Conservation (phyloP, 345 rosid genomes). For the Gossypium ekmanianum region DNA sequence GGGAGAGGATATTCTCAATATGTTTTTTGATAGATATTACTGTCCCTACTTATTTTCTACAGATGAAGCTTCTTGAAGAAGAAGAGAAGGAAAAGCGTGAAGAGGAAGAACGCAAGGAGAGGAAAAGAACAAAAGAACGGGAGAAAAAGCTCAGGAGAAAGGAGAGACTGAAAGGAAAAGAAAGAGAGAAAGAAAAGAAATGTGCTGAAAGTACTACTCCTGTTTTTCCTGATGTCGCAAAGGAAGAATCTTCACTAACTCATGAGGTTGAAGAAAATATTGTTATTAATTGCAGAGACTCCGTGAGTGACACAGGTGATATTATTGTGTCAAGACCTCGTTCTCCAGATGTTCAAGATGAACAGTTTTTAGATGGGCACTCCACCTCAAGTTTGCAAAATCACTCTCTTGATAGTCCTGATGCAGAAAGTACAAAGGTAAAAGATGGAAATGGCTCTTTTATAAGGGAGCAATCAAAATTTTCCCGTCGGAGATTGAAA, state of each 20-base stretch:
- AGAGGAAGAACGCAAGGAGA: constrained; percentile 89
- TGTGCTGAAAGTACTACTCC: constrained; percentile 29
- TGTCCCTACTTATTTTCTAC: constrained; percentile 24
- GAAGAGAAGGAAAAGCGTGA: constrained; percentile 95
- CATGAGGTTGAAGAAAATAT: constrained; percentile 33
- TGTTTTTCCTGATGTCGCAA: constrained; percentile 22
- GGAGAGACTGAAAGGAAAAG: constrained; percentile 91
- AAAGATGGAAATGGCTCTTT: constrained; percentile 51
- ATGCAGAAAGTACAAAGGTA: constrained; percentile 27
- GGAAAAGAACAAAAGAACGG: constrained; percentile 81
- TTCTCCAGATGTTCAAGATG: constrained; percentile 49
- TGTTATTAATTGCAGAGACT: not conserved
- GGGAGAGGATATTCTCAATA: not conserved
- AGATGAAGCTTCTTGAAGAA: constrained; percentile 93
- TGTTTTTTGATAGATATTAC: constrained; percentile 6
- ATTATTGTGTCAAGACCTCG: constrained; percentile 45
- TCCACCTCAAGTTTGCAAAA: constrained; percentile 33
- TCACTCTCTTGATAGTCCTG: constrained; percentile 35
- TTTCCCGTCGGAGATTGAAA: constrained; percentile 52
- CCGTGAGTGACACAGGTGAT: constrained; percentile 30
- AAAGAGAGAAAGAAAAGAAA: constrained; percentile 61
- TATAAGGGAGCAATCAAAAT: constrained; percentile 42
- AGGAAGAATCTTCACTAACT: constrained; percentile 40
- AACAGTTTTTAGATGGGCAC: constrained; percentile 32
- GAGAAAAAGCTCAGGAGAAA: constrained; percentile 92